Percentiles rank a stretch among this genome's conserved stretches.
Evolutionary conservation across 441 rosid genomes (phyloP).

Genomic region (Metrosideros polymorpha): DNA sequence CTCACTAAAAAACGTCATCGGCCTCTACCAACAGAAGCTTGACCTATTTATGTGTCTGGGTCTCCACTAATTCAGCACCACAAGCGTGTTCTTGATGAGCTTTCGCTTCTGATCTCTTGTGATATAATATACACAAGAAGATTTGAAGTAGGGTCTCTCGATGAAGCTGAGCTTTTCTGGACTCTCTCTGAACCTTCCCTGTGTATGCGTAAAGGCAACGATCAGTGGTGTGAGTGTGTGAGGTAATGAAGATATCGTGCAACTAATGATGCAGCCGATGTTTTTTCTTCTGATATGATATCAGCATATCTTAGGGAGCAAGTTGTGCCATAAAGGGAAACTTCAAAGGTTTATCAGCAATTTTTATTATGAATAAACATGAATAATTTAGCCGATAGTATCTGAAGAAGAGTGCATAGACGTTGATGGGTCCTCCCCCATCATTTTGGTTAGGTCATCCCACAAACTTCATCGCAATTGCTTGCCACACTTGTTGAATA

Average conservation of each 20-base stretch:
- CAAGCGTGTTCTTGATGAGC: neutral
- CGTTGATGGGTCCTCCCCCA: neutral
- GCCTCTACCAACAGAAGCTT: neutral
- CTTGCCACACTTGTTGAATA: neutral
- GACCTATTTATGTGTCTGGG: neutral
- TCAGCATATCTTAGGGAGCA: slow-evolving; percentile 16
- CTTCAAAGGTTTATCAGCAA: neutral
- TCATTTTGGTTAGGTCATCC: slow-evolving; percentile 26
- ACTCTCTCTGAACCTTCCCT: neutral
- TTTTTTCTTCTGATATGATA: neutral
- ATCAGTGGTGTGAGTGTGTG: neutral
- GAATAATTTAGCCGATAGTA: slow-evolving; percentile 12
- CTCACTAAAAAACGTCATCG: neutral
- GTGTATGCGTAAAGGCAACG: neutral
- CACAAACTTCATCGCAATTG: neutral
- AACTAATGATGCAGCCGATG: neutral
- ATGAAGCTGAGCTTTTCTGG: neutral
- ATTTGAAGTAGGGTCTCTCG: neutral
- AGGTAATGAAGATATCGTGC: neutral
- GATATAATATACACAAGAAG: neutral
- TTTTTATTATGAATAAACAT: neutral
- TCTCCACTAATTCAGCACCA: slow-evolving; percentile 8
- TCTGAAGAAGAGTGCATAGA: slow-evolving; percentile 7
- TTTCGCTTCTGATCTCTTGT: neutral
- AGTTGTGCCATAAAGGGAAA: slow-evolving; percentile 11